Evolutionary conservation across 108 stramenopile genomes (phyloP).

Genomic region (Pseudonitzschia pungens): DNA sequence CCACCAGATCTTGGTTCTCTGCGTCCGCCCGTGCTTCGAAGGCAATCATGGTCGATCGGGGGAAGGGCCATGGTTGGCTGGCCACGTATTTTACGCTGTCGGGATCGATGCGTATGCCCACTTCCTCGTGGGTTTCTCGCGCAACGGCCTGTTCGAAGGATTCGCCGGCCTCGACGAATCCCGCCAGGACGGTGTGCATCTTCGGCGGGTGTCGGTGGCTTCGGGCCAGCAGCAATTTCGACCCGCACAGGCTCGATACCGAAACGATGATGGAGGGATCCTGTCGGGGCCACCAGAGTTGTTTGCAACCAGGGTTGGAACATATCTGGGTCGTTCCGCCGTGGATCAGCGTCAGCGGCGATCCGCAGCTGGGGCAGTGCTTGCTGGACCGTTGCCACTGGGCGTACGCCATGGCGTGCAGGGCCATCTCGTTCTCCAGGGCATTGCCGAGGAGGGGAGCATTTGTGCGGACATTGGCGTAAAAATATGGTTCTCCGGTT

Average conservation of each 20-base stretch:
- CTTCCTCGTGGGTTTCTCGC: slow-evolving; percentile 78
- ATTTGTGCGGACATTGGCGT: slow-evolving; percentile 58
- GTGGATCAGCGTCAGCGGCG: slow-evolving; percentile 36
- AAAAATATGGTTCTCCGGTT: slow-evolving; percentile 34
- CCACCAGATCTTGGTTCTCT: slow-evolving; percentile 32
- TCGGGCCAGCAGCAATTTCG: slow-evolving; percentile 63
- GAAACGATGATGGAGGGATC: slow-evolving; percentile 82
- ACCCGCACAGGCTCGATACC: slow-evolving; percentile 45
- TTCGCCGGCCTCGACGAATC: slow-evolving; percentile 89
- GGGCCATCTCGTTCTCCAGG: slow-evolving; percentile 70
- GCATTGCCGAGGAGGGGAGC: slow-evolving; percentile 51
- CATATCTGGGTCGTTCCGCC: slow-evolving; percentile 67
- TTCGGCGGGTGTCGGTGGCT: slow-evolving; percentile 67
- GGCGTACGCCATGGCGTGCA: slow-evolving; percentile 68
- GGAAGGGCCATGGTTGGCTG: slow-evolving; percentile 88
- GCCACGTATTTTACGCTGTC: slow-evolving; percentile 56
- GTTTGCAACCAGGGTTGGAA: slow-evolving; percentile 30
- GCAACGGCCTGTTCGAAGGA: slow-evolving; percentile 73
- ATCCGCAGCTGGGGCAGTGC: slow-evolving; percentile 66
- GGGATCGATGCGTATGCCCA: slow-evolving; percentile 55
- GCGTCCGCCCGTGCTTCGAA: slow-evolving; percentile 53
- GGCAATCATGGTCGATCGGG: slow-evolving; percentile 75
- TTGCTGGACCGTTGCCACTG: slow-evolving; percentile 57
- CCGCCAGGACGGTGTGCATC: slow-evolving; percentile 75
- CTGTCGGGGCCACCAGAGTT: slow-evolving; percentile 70